A percentile compares a stretch with the other conserved stretches of the same genome.
phyloP scores from a whole-genome alignment of 2,329 filamentous ascomycete genomes.

The Curvularia hawaiiensis region DNA sequence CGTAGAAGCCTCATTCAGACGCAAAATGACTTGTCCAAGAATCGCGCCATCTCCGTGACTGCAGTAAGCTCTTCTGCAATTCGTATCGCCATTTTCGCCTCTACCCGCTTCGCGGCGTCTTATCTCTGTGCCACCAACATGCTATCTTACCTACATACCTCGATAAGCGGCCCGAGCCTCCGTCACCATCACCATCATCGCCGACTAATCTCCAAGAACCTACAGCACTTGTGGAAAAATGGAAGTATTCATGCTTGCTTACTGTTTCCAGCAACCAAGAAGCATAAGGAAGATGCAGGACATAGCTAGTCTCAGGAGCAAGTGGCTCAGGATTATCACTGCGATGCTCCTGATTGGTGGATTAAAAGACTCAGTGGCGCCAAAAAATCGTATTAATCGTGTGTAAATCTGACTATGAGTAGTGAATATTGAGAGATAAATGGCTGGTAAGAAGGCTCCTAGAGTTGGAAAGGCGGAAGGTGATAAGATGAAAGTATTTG shows the following conservation, averaged over 20 bases:
- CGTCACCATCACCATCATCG: constrained; percentile 3
- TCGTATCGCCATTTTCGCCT: constrained; percentile 12
- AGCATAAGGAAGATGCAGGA: neutral
- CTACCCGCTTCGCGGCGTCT: constrained; percentile 4
- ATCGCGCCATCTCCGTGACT: constrained; percentile 10
- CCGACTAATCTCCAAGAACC: neutral
- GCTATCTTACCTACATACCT: neutral
- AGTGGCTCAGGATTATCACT: neutral
- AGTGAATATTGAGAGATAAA: neutral
- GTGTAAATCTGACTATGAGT: neutral
- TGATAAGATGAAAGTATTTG: neutral
- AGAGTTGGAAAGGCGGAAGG: neutral
- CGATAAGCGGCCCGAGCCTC: constrained; percentile 5
- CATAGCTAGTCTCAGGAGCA: neutral
- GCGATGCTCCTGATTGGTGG: constrained; percentile 11
- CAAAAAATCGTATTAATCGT: neutral
- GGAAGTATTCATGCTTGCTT: neutral
- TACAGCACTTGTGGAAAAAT: constrained; percentile 3
- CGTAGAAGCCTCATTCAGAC: neutral
- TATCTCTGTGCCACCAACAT: constrained; percentile 6
- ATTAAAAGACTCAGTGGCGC: constrained; percentile 10
- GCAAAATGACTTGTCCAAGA: constrained; percentile 4
- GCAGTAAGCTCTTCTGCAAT: constrained; percentile 8
- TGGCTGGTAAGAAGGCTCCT: neutral
- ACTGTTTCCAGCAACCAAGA: constrained; percentile 1